Base-by-base conservation (phyloP, 2,329 filamentous ascomycete genomes). In the Stagonosporopsis rhizophila region DNA sequence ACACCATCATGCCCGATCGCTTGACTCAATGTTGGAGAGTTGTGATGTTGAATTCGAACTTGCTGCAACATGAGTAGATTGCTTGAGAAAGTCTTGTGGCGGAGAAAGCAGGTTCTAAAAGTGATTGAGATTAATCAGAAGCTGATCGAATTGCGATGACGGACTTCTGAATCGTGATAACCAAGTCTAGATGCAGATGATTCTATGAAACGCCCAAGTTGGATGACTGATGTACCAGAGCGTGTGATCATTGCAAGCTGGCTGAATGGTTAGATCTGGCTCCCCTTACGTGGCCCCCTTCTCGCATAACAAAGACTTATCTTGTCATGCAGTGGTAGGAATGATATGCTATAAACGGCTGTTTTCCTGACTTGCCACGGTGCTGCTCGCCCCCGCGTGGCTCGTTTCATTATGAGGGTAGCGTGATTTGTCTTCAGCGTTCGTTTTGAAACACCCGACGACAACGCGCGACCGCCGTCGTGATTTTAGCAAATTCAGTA, bases 361-460 rank as follows among this genome's bases (percentile, higher is more conserved):
- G 11, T 7, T 17, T 5, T 5, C 17, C 5, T 12, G 14, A 38
- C n/a, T 20, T 38, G 5, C 4, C 12, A 20, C 35, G 9, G 8
- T 38, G 34, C 7, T 20, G 22, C n/a, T 39, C 23, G 25, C 30
- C 23, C 39, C 44, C 42, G 32, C n/a, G 19, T 27, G 20, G 46
- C 35, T 23, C 15, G 53, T 52, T 44, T 47, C 47, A 39, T 17
- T 4, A 6, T 4, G 27, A 42, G 25, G 6, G 37, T 44, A 44
- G 44, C 32, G 28, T 42, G 25, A 30, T 32, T 28, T 37, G 23
- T 45, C 52, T 30, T 56, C 47, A 48, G 19, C 32, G 37, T 44
- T 47, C 28, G 32, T 44, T 42, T 56, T 32, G 44, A 56, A 56
- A 56, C 53, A 44, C 38, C 47, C 48, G 38, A 32, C 19, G 17